These are phyloP conservation scores for Yamadazyma songkhlaensis DNA, from an alignment of 1,139 yeast genomes.

Conservation along the genomic window DNA sequence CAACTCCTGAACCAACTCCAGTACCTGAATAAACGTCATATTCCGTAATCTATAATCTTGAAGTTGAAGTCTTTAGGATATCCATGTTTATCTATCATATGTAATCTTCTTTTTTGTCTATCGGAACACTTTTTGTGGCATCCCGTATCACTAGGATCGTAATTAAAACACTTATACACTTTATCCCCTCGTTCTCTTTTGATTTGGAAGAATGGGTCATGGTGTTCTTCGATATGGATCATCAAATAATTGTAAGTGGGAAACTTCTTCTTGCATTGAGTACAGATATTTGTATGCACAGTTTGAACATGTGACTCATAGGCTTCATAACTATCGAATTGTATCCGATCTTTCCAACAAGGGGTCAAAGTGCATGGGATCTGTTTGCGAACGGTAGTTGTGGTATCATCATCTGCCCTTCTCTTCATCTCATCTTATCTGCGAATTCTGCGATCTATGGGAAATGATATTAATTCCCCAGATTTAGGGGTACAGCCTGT, in stretches of 20 bases:
- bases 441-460: conserved; percentile 1
- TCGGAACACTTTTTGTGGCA: conserved; percentile 35
- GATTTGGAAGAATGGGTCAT: conserved; percentile 46
- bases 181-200: conserved; percentile 35
- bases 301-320: conserved; percentile 31
- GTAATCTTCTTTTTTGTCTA: conserved; percentile 39
- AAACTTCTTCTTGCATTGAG: conserved; percentile 38
- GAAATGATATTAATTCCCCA: background rate
- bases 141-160: conserved; percentile 8
- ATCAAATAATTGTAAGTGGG: conserved; percentile 38
- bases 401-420: conserved; percentile 9
- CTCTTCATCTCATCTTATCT: conserved; percentile 10
- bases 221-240: conserved; percentile 52
- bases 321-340: conserved; percentile 11
- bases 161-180: conserved; percentile 39
- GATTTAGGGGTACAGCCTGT: background rate
- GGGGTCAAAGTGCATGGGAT: conserved; percentile 1
- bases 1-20: no score
- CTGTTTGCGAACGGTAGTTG: background rate
- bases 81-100: conserved; percentile 47
- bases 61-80: conserved; percentile 46
- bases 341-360: background rate
- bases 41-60: conserved; percentile 31
- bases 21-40: conserved; percentile 4
- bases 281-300: conserved; percentile 31